phyloP scores from a whole-genome alignment of 371 early-diverging fungal genomes.

The Mucor plumbeus region DNA sequence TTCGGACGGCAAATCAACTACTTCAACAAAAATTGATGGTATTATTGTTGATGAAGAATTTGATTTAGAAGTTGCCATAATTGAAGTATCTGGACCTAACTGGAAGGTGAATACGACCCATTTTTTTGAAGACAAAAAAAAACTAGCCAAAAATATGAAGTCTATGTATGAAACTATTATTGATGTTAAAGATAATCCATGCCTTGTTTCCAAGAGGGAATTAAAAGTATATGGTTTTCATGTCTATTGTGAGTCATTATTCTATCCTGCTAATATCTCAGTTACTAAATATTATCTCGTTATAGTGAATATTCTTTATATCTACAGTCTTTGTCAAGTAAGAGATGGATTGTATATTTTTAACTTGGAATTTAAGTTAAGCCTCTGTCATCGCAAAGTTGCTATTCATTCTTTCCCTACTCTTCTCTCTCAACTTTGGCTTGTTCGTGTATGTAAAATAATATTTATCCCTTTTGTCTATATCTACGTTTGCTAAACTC shows the following conservation, averaged over 20 bases:
- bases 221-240: constrained; percentile 20
- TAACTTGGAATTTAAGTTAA: neutral
- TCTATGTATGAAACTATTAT: constrained; percentile 7
- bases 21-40: constrained; percentile 9
- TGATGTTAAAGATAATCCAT: neutral
- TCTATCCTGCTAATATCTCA: neutral
- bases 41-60: constrained; percentile 8
- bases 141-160: constrained; percentile 17
- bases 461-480: neutral
- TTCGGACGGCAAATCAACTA: constrained; percentile 1
- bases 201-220: neutral
- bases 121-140: constrained; percentile 15
- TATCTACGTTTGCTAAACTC: neutral
- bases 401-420: neutral
- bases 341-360: neutral
- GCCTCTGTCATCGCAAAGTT: neutral
- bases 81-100: constrained; percentile 16
- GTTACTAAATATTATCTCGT: neutral
- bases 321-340: neutral
- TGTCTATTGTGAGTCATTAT: constrained; percentile 10
- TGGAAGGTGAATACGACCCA: constrained; percentile 20
- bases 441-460: neutral
- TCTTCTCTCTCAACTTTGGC: neutral
- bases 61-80: constrained; percentile 14
- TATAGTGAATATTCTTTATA: neutral